These are phyloP conservation scores for Globisporangium lucens DNA, from an alignment of 352 stramenopile genomes.

Conservation along the genomic window DNA sequence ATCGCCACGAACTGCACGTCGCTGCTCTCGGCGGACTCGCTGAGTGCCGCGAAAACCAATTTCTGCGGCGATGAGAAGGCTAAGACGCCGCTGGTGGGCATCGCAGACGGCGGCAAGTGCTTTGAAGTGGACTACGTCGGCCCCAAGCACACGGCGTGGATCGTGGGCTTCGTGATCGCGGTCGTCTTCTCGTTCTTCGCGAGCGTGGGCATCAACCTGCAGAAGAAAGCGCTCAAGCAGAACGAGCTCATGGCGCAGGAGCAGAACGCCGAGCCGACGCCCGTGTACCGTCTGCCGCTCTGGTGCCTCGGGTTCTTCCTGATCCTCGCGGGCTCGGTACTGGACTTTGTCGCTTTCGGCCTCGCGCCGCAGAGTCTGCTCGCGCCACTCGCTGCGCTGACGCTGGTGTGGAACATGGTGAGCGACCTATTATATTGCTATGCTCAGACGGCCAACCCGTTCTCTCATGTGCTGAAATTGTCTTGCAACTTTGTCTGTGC, in stretches of 20 bases:
- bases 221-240: constrained; percentile 84
- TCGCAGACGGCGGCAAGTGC: constrained; percentile 60
- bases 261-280: constrained; percentile 39
- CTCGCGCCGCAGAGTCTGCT: constrained; percentile 87
- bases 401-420: constrained; percentile 91
- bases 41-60: constrained; percentile 13
- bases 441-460: background rate
- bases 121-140: constrained; percentile 65
- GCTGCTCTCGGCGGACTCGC: constrained; percentile 9
- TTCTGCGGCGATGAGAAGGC: constrained; percentile 30
- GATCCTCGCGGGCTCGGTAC: constrained; percentile 73
- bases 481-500: background rate
- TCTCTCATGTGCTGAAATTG: background rate
- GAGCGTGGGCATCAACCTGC: constrained; percentile 81
- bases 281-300: constrained; percentile 73
- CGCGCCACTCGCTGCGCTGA: constrained; percentile 84
- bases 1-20: constrained; percentile 44
- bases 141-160: constrained; percentile 58
- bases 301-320: constrained; percentile 85
- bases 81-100: constrained; percentile 17
- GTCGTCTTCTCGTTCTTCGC: constrained; percentile 83
- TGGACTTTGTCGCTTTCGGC: constrained; percentile 91
- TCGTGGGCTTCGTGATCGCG: constrained; percentile 78
- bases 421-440: background rate
- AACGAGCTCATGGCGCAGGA: constrained; percentile 65